These are phyloP conservation scores for Cinnamomum chago DNA, from an alignment of 164 flowering plant genomes.

Conservation along the genomic window DNA sequence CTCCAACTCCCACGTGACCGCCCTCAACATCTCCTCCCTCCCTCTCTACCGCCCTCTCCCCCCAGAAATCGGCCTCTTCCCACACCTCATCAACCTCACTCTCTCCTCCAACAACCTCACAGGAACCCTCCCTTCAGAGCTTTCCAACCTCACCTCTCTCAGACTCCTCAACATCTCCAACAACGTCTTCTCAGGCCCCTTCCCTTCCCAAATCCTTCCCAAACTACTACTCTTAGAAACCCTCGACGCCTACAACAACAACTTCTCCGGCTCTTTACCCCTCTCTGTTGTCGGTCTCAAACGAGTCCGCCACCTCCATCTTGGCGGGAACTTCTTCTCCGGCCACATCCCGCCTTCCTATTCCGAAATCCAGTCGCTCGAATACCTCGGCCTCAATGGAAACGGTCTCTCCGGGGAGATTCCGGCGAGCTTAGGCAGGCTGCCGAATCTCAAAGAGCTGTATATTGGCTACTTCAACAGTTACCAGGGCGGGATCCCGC, in stretches of 20 bases:
- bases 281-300: conserved; percentile 33
- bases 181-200: conserved; percentile 43
- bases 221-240: conserved; percentile 32
- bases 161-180: conserved; percentile 54
- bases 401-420: conserved; percentile 46
- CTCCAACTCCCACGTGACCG: conserved; percentile 37
- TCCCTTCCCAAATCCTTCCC: conserved; percentile 36
- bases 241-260: conserved; percentile 65
- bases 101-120: conserved; percentile 14
- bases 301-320: conserved; percentile 35
- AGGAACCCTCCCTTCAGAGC: conserved; percentile 41
- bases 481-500: conserved; percentile 52
- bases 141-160: conserved; percentile 40
- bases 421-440: conserved; percentile 43
- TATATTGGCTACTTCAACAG: conserved; percentile 42
- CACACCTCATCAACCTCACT: conserved; percentile 50
- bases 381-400: conserved; percentile 53
- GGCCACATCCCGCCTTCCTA: conserved; percentile 62
- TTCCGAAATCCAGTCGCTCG: conserved; percentile 51
- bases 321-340: conserved; percentile 74
- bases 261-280: conserved; percentile 62
- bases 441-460: conserved; percentile 36
- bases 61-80: conserved; percentile 65
- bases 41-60: conserved; percentile 48
- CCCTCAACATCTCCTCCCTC: conserved; percentile 47